Percentiles rank a stretch among this genome's conserved stretches.
Conservation (phyloP, 352 stramenopile genomes). For the Globisporangium cylindrosporum region DNA sequence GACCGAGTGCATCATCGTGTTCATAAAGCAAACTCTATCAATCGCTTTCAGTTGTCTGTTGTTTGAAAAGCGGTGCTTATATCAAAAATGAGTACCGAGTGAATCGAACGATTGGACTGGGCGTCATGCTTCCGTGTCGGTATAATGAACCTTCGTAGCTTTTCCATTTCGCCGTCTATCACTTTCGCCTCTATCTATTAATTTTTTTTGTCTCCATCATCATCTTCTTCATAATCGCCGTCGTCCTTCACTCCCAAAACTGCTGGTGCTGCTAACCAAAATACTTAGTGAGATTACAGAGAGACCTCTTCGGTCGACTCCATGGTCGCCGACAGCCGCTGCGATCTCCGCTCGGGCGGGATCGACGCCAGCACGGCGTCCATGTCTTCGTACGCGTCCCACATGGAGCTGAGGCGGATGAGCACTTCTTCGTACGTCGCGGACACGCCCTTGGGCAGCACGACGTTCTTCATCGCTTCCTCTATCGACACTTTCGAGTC, state of each 20-base stretch:
- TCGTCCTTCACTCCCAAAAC: not conserved
- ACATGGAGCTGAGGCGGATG: constrained; percentile 75
- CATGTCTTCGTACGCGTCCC: constrained; percentile 61
- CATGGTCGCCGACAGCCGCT: constrained; percentile 33
- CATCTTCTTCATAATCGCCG: not conserved
- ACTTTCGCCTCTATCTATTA: not conserved
- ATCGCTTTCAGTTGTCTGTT: not conserved
- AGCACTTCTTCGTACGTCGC: constrained; percentile 78
- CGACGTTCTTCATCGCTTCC: constrained; percentile 79
- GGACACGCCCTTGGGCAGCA: constrained; percentile 46
- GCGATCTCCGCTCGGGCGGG: constrained; percentile 41
- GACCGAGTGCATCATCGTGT: not conserved
- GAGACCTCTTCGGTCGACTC: constrained; percentile 22
- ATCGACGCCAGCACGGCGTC: constrained; percentile 52
- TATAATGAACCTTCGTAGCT: not conserved
- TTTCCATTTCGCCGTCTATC: not conserved
- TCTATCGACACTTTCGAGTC: constrained; percentile 65
- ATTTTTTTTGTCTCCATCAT: not conserved
- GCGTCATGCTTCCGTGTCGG: not conserved
- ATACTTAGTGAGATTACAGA: constrained; percentile 14
- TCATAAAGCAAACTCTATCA: not conserved
- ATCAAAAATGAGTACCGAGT: constrained; percentile 11
- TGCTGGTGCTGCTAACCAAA: not conserved
- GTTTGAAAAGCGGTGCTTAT: constrained; percentile 3
- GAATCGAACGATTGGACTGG: not conserved